Conservation (phyloP, 352 stramenopile genomes). For the Phytophthora quininea region DNA sequence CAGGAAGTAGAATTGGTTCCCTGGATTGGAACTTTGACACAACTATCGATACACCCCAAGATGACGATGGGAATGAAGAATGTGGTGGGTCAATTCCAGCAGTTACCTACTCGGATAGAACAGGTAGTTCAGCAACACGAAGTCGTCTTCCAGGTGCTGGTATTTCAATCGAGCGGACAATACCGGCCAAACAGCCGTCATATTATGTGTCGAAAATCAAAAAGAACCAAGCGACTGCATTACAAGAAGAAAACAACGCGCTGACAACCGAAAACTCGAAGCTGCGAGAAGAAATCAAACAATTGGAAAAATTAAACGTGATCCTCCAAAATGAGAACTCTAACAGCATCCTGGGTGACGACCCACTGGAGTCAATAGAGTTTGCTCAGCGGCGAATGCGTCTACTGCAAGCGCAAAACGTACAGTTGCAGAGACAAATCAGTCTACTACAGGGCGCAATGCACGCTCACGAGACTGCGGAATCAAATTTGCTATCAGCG, state of each 20-base stretch:
- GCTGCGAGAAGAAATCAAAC: conserved; percentile 50
- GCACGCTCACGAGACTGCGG: conserved; percentile 35
- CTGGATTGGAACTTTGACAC: conserved; percentile 47
- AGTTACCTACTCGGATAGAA: background rate
- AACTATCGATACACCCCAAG: conserved; percentile 11
- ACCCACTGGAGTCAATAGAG: conserved; percentile 4
- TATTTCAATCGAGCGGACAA: conserved; percentile 40
- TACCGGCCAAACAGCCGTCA: conserved; percentile 24
- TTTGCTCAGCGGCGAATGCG: conserved; percentile 44
- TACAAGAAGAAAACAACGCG: conserved; percentile 49
- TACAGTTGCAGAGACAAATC: conserved; percentile 66
- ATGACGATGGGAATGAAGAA: conserved; percentile 17
- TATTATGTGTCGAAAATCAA: conserved; percentile 47
- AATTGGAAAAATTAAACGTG: conserved; percentile 48
- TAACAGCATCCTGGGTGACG: conserved; percentile 15
- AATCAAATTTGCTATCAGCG: conserved; percentile 41
- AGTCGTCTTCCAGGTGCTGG: conserved; percentile 21
- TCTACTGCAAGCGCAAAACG: conserved; percentile 60
- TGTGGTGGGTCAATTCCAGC: background rate
- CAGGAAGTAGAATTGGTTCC: background rate
- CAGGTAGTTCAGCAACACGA: background rate
- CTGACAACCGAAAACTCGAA: conserved; percentile 48
- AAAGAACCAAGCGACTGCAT: conserved; percentile 42
- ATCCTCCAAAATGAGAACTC: conserved; percentile 40
- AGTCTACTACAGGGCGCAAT: conserved; percentile 48